Evolutionary conservation across 768 basidiomycete species (phyloP).

Genomic region (Lactarius quietus): DNA sequence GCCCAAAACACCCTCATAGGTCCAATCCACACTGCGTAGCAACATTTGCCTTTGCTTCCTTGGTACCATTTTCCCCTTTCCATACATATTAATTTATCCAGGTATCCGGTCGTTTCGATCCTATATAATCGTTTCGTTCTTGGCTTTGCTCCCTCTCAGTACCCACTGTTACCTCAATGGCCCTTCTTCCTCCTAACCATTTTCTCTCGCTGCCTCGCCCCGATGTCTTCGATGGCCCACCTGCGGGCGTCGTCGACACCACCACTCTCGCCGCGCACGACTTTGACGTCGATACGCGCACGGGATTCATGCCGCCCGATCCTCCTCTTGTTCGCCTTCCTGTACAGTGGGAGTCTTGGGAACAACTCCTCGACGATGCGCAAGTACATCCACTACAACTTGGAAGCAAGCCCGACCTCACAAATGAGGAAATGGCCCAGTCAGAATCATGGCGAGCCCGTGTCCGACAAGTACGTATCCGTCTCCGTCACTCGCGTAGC

Average conservation of each 20-base stretch:
- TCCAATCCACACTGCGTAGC: background rate
- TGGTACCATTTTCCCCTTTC: background rate
- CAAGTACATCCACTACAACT: constrained; percentile 48
- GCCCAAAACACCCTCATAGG: too few relatives aligned
- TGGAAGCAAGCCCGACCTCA: constrained; percentile 37
- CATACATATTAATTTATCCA: background rate
- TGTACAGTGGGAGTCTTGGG: constrained; percentile 67
- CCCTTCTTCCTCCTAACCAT: constrained; percentile 28
- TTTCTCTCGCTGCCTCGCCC: constrained; percentile 38
- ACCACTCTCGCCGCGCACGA: constrained; percentile 39
- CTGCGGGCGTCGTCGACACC: constrained; percentile 34
- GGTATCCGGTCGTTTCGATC: background rate
- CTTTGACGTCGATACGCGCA: constrained; percentile 88
- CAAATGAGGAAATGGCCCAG: constrained; percentile 32
- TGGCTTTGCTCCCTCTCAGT: background rate
- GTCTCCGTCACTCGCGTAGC: background rate
- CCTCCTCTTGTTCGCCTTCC: constrained; percentile 66
- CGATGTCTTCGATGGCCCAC: constrained; percentile 29
- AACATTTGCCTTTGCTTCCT: background rate
- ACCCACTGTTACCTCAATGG: constrained; percentile 1
- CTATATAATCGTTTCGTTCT: background rate
- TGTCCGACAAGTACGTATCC: constrained; percentile 38
- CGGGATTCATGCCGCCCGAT: constrained; percentile 87
- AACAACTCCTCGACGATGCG: constrained; percentile 52
- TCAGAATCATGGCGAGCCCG: constrained; percentile 43